These are phyloP conservation scores for Diaporthe ilicicola DNA, from an alignment of 2,329 filamentous ascomycete genomes.

Conservation along the genomic window DNA sequence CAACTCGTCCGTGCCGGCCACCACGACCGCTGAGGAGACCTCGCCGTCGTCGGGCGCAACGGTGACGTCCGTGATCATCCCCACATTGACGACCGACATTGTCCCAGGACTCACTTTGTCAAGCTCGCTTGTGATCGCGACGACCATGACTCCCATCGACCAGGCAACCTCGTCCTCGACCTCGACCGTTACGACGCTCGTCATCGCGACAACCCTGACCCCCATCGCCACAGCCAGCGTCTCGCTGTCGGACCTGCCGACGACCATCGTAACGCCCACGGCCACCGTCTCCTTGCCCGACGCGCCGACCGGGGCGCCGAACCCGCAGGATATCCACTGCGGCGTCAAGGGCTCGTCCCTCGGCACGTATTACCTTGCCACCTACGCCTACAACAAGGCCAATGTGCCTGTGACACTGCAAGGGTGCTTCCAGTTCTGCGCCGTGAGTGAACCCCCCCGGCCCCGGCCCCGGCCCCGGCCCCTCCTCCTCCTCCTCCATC, in stretches of 20 bases:
- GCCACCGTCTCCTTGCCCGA: constrained; percentile 43
- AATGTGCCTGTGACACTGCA: constrained; percentile 47
- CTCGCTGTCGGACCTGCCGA: constrained; percentile 35
- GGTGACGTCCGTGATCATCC: neutral
- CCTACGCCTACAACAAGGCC: constrained; percentile 47
- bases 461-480: too few relatives aligned
- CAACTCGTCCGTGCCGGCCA: neutral
- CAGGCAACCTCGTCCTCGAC: constrained; percentile 30
- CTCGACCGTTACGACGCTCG: neutral
- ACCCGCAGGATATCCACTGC: constrained; percentile 44
- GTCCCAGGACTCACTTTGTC: neutral
- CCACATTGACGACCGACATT: neutral
- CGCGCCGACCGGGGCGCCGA: constrained; percentile 43
- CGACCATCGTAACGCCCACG: constrained; percentile 39
- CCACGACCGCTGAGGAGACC: neutral
- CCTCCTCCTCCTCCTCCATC: neutral
- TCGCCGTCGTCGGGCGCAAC: neutral
- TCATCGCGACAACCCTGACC: constrained; percentile 46
- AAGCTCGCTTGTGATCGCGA: constrained; percentile 43
- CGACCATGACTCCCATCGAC: constrained; percentile 43
- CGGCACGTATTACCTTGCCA: constrained; percentile 49
- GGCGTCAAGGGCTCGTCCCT: constrained; percentile 48
- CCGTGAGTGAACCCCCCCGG: constrained; percentile 38
- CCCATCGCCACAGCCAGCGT: constrained; percentile 41
- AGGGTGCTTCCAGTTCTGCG: constrained; percentile 54